A percentile compares a stretch with the other conserved stretches of the same genome.
These are phyloP conservation scores for Epichloe hybrida DNA, from an alignment of 2,329 filamentous ascomycete species.

Conservation along the genomic window DNA sequence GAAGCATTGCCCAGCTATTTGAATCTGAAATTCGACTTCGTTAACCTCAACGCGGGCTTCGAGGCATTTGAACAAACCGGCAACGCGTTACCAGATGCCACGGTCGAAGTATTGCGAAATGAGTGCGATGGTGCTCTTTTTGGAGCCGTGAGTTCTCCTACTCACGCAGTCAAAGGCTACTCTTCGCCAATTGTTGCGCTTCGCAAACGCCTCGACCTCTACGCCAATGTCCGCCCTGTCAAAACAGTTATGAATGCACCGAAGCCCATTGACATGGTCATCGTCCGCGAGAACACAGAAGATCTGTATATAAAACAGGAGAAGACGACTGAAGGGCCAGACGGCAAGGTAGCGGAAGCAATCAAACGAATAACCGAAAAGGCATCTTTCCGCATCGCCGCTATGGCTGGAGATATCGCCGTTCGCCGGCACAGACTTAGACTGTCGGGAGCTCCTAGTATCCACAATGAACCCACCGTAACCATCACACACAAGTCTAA, in stretches of 20 bases:
- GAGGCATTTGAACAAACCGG: slow-evolving; percentile 87
- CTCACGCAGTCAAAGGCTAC: slow-evolving; percentile 83
- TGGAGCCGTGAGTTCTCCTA: slow-evolving; percentile 87
- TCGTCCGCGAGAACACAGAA: slow-evolving; percentile 97
- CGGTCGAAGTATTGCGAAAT: slow-evolving; percentile 72
- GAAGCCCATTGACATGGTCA: slow-evolving; percentile 84
- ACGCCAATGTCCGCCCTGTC: slow-evolving; percentile 94
- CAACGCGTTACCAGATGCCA: slow-evolving; percentile 76
- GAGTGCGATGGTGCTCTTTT: slow-evolving; percentile 91
- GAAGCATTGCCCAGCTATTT: slow-evolving; percentile 88
- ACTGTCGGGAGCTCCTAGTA: slow-evolving; percentile 39
- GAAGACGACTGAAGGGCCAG: slow-evolving; percentile 59
- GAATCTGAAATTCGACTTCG: slow-evolving; percentile 85
- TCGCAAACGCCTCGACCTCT: slow-evolving; percentile 87
- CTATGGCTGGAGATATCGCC: slow-evolving; percentile 91
- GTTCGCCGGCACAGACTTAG: slow-evolving; percentile 73
- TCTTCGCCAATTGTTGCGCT: slow-evolving; percentile 93
- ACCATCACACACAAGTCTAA: slow-evolving; percentile 99
- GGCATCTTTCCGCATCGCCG: slow-evolving; percentile 73
- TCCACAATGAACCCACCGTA: slow-evolving; percentile 60
- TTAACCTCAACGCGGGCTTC: slow-evolving; percentile 85
- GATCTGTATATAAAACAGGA: slow-evolving; percentile 98
- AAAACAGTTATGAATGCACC: slow-evolving; percentile 59
- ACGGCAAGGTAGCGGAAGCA: slow-evolving; percentile 84
- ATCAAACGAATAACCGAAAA: slow-evolving; percentile 92